Evolutionary conservation across 164 flowering plant genomes (phyloP).

Genomic region (Echeveria elegans): DNA sequence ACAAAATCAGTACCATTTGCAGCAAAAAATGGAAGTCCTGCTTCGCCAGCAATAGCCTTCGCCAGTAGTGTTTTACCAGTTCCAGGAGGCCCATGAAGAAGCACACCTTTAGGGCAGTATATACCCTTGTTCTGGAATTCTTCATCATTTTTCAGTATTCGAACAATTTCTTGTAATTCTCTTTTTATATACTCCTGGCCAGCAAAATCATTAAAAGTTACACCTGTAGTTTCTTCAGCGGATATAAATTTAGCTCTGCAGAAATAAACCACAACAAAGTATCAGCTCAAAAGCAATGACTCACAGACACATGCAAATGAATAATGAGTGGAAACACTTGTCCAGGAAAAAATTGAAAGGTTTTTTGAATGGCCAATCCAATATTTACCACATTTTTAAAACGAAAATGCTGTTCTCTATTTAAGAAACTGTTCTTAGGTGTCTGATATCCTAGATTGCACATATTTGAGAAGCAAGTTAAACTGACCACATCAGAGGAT

Average conservation of each 20-base stretch:
- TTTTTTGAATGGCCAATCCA: not conserved
- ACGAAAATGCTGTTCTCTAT: no score
- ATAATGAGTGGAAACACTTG: not conserved
- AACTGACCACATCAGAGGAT: no score
- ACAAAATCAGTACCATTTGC: constrained; percentile 97
- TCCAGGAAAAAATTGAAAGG: not conserved
- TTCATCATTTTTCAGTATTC: constrained; percentile 81
- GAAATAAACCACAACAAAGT: not conserved
- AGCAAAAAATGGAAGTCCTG: constrained; percentile 96
- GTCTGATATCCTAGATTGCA: no score
- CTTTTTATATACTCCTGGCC: constrained; percentile 96
- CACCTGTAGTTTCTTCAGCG: constrained; percentile 90
- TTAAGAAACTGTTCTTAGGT: no score
- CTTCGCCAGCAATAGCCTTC: constrained; percentile 98
- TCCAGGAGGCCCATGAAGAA: constrained; percentile 98
- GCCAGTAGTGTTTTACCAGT: constrained; percentile 96
- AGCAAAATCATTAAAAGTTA: constrained; percentile 94
- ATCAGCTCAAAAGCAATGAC: not conserved
- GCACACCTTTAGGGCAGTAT: constrained; percentile 96
- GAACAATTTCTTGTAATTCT: constrained; percentile 88
- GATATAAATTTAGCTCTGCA: constrained; percentile 92
- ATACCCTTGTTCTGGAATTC: constrained; percentile 85
- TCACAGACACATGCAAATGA: not conserved
- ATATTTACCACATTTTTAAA: no score
- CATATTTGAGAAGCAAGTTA: no score